Percentiles rank a stretch among this genome's conserved stretches.
These are phyloP conservation scores for Triticum monococcum DNA, from an alignment of 176 grass and related monocot species.

Conservation along the genomic window DNA sequence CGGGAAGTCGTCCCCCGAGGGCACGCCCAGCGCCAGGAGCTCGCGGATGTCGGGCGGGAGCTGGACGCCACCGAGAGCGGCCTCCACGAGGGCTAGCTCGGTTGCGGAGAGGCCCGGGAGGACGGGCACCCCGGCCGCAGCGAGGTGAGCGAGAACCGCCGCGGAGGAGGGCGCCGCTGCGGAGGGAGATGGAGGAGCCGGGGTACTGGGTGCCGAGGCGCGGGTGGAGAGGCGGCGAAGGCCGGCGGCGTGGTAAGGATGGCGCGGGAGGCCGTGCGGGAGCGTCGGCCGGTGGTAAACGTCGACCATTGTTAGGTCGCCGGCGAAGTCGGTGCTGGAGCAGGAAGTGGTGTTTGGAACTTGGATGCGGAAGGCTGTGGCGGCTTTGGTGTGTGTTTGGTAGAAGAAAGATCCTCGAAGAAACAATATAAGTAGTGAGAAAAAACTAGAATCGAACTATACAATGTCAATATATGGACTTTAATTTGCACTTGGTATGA, in stretches of 20 bases:
- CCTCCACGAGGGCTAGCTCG: constrained; percentile 56
- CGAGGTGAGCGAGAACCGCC: constrained; percentile 54
- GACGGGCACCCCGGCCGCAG: constrained; percentile 35
- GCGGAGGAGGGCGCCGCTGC: constrained; percentile 24
- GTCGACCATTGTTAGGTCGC: constrained; percentile 45
- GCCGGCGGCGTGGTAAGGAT: constrained; percentile 43
- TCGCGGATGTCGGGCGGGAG: constrained; percentile 69
- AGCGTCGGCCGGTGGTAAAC: constrained; percentile 34
- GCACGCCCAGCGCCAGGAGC: constrained; percentile 58
- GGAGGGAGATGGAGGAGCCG: constrained; percentile 27
- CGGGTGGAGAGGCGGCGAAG: constrained; percentile 72
- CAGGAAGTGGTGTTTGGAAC: not conserved
- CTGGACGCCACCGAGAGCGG: constrained; percentile 49
- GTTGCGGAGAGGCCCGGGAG: constrained; percentile 60
- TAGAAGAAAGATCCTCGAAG: not conserved
- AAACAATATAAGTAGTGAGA: not conserved
- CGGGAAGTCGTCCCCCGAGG: constrained; percentile 53
- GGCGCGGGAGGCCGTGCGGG: constrained; percentile 41
- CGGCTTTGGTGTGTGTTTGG: not conserved
- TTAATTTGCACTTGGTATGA: too few relatives aligned
- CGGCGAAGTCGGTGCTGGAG: too few relatives aligned
- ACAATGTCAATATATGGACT: too few relatives aligned
- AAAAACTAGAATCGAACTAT: too few relatives aligned
- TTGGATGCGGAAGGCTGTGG: not conserved
- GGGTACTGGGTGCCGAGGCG: constrained; percentile 47